phyloP scores from a whole-genome alignment of 2,329 filamentous ascomycete species.

The Dactylellina leptospora region DNA sequence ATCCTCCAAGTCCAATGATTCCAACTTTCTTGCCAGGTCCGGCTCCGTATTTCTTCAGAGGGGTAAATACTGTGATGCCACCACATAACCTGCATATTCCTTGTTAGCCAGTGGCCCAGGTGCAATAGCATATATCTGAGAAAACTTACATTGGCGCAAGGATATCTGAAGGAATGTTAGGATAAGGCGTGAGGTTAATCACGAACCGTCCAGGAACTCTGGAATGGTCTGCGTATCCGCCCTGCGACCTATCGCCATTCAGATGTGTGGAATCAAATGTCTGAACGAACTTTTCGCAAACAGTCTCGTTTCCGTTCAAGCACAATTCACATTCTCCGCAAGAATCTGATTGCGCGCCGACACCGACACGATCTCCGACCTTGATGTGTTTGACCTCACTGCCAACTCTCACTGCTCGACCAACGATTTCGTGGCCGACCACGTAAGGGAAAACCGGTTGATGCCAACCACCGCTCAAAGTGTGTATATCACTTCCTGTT shows the following conservation, averaged over 20 bases:
- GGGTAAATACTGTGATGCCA: conserved; percentile 77
- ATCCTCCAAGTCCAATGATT: conserved; percentile 75
- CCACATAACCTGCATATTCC: conserved; percentile 71
- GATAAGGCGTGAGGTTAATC: conserved; percentile 67
- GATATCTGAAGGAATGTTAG: conserved; percentile 62
- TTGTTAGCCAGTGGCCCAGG: conserved; percentile 67
- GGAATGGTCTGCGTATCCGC: conserved; percentile 64
- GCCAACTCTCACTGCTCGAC: conserved; percentile 67
- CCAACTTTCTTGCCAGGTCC: conserved; percentile 77
- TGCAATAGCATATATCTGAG: no score
- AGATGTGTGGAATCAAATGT: conserved; percentile 70
- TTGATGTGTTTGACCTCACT: conserved; percentile 64
- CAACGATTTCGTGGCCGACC: conserved; percentile 73
- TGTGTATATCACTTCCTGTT: conserved; percentile 59
- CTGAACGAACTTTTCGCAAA: conserved; percentile 61
- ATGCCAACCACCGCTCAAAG: conserved; percentile 59
- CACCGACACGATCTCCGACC: conserved; percentile 71
- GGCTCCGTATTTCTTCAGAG: conserved; percentile 72
- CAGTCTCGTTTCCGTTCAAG: conserved; percentile 48
- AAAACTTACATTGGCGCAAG: conserved; percentile 60
- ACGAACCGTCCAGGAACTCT: conserved; percentile 58
- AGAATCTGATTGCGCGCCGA: conserved; percentile 69
- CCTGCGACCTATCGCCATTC: conserved; percentile 72
- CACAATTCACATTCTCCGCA: conserved; percentile 66
- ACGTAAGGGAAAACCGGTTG: conserved; percentile 63